Percentiles rank a stretch among this genome's conserved stretches.
phyloP scores from a whole-genome alignment of 2,329 filamentous ascomycete species.

The Microcyclospora pomicola region DNA sequence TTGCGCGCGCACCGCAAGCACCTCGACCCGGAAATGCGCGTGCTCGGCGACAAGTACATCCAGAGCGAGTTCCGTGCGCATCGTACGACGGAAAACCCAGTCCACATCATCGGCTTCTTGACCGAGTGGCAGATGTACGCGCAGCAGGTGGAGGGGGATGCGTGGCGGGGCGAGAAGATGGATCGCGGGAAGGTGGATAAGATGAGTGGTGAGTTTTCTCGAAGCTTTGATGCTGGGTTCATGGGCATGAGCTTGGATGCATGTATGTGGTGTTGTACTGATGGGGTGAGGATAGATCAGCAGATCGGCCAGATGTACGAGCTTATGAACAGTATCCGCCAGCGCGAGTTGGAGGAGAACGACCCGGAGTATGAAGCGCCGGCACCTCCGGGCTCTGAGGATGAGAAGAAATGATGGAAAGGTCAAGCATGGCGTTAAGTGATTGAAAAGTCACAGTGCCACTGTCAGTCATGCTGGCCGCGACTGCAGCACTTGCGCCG shows the following conservation, averaged over 20 bases:
- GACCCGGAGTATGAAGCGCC: conserved; percentile 20
- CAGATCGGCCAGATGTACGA: conserved; percentile 91
- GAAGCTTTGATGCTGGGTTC: not conserved
- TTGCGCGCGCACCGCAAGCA: conserved; percentile 74
- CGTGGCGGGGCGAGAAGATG: conserved; percentile 72
- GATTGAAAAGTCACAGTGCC: too few relatives aligned
- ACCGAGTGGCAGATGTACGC: conserved; percentile 86
- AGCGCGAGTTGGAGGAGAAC: conserved; percentile 35
- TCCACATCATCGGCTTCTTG: conserved; percentile 88
- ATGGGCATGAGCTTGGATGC: not conserved
- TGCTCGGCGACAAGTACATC: conserved; percentile 84
- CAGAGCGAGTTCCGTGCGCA: conserved; percentile 87
- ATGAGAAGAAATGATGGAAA: too few relatives aligned
- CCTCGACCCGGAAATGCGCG: conserved; percentile 56
- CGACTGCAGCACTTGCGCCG: too few relatives aligned
- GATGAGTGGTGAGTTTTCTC: conserved; percentile 62
- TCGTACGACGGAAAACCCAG: conserved; percentile 70
- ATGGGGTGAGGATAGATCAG: conserved; percentile 49
- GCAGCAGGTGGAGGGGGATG: conserved; percentile 76
- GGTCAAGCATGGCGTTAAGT: too few relatives aligned
- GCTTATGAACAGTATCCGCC: conserved; percentile 69
- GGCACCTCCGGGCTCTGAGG: too few relatives aligned
- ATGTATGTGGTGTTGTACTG: not conserved
- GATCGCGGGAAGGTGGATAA: conserved; percentile 76
- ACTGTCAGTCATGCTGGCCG: too few relatives aligned